These are phyloP conservation scores for Lodderomyces beijingensis DNA, from an alignment of 1,139 yeast species.

Conservation along the genomic window DNA sequence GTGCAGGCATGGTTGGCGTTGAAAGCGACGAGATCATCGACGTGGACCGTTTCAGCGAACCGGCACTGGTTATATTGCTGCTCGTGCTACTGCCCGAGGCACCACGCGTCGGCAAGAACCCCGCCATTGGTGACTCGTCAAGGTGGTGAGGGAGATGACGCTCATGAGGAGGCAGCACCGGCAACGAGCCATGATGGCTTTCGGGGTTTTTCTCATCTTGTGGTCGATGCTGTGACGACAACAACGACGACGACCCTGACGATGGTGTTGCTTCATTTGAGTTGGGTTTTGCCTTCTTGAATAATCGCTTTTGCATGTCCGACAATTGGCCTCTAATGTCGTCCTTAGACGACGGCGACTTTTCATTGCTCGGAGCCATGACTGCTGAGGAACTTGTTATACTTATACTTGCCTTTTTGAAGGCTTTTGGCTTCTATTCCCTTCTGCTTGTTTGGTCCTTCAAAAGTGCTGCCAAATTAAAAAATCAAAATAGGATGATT, in stretches of 20 bases:
- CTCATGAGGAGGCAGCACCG: not conserved
- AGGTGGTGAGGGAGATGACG: no score
- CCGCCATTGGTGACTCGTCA: not conserved
- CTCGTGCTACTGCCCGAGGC: not conserved
- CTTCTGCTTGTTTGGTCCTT: no score
- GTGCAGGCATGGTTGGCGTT: conserved; percentile 17
- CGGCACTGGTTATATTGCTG: conserved; percentile 11
- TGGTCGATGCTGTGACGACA: conserved; percentile 8
- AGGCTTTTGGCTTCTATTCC: no score
- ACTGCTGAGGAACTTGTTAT: no score
- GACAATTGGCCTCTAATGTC: conserved; percentile 59
- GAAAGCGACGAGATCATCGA: conserved; percentile 9
- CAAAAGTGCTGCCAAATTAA: no score
- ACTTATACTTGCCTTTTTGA: no score
- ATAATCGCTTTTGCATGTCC: conserved; percentile 54
- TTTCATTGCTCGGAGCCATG: not conserved
- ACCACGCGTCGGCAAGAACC: not conserved
- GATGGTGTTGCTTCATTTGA: not conserved
- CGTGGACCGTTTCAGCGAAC: conserved; percentile 1
- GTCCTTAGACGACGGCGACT: conserved; percentile 12
- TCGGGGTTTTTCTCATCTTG: not conserved
- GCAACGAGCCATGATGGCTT: not conserved
- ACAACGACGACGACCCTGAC: conserved; percentile 2
- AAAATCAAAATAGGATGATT: no score
- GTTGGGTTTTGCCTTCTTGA: conserved; percentile 21